A percentile compares a stretch with the other conserved stretches of the same genome.
phyloP scores from a whole-genome alignment of 495 filamentous ascomycete species.

The Lasiosphaeriaceae sp. region DNA sequence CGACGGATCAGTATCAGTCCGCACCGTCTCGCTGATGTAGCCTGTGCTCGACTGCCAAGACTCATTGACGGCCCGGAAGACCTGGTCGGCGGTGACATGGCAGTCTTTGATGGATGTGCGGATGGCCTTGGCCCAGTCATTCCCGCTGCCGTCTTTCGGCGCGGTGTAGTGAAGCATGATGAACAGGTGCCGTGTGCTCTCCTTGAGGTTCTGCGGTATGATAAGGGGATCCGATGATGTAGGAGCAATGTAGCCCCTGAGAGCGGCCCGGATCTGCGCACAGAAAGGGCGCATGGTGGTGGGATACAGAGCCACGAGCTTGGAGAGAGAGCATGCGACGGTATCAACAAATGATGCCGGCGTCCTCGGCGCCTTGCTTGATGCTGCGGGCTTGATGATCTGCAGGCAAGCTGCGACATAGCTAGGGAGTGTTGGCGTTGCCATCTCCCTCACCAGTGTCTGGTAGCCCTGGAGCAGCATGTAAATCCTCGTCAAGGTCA shows the following conservation, averaged over 20 bases:
- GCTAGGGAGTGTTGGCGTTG: conserved; percentile 71
- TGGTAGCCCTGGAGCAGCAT: conserved; percentile 73
- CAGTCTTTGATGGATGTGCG: conserved; percentile 53
- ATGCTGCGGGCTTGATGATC: conserved; percentile 49
- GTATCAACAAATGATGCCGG: conserved; percentile 52
- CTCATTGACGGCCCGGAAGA: conserved; percentile 73
- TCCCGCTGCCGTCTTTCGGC: conserved; percentile 64
- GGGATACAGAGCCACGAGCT: conserved; percentile 70
- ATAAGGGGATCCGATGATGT: conserved; percentile 44
- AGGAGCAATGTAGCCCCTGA: conserved; percentile 54
- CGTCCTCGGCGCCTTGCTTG: conserved; percentile 35
- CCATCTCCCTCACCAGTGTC: conserved; percentile 80
- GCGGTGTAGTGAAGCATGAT: conserved; percentile 70
- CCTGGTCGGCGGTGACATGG: conserved; percentile 65
- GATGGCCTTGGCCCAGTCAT: conserved; percentile 69
- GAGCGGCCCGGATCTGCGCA: conserved; percentile 58
- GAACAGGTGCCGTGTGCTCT: conserved; percentile 55
- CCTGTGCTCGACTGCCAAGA: conserved; percentile 65
- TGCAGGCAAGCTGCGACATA: conserved; percentile 72
- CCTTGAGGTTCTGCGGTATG: conserved; percentile 46
- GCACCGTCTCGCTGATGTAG: conserved; percentile 26
- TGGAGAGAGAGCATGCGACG: conserved; percentile 53
- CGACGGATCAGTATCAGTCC: conserved; percentile 36
- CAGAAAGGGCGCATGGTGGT: conserved; percentile 74
- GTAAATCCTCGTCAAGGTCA: conserved; percentile 78